phyloP scores from a whole-genome alignment of 1,284 basidiomycete genomes.

The Cryptococcus sp. region DNA sequence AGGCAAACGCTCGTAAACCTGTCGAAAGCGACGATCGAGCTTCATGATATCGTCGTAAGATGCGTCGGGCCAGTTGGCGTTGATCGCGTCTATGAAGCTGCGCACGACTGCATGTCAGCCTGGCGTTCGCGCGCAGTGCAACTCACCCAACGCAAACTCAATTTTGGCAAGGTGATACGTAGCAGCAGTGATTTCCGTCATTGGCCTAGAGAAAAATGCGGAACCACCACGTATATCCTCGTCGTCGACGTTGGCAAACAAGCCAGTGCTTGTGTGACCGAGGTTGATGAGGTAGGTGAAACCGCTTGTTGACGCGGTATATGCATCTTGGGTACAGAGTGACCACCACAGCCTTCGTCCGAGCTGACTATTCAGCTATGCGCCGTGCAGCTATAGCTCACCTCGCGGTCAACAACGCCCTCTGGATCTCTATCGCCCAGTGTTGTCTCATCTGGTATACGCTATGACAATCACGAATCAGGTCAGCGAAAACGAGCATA shows the following conservation, averaged over 20 bases:
- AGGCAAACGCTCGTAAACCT: constrained; percentile 16
- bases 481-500: not conserved
- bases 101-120: constrained; percentile 8
- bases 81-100: constrained; percentile 21
- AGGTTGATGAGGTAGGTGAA: constrained; percentile 25
- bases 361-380: constrained; percentile 16
- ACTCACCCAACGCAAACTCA: constrained; percentile 13
- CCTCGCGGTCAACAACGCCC: constrained; percentile 37
- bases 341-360: constrained; percentile 49
- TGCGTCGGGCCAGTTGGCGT: constrained; percentile 19
- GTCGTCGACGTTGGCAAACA: constrained; percentile 23
- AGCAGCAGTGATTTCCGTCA: constrained; percentile 12
- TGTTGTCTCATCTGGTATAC: constrained; percentile 10
- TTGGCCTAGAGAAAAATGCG: constrained; percentile 1
- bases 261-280: constrained; percentile 13
- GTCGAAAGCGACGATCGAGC: constrained; percentile 16
- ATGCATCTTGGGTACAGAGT: constrained; percentile 37
- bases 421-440: not conserved
- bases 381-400: not conserved
- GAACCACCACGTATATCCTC: constrained; percentile 14
- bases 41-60: constrained; percentile 18
- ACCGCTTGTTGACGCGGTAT: constrained; percentile 22
- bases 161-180: constrained; percentile 21
- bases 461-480: not conserved
- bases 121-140: no score